Base-by-base conservation (phyloP, 2,329 filamentous ascomycete species). In the Sporothrix globosa region DNA sequence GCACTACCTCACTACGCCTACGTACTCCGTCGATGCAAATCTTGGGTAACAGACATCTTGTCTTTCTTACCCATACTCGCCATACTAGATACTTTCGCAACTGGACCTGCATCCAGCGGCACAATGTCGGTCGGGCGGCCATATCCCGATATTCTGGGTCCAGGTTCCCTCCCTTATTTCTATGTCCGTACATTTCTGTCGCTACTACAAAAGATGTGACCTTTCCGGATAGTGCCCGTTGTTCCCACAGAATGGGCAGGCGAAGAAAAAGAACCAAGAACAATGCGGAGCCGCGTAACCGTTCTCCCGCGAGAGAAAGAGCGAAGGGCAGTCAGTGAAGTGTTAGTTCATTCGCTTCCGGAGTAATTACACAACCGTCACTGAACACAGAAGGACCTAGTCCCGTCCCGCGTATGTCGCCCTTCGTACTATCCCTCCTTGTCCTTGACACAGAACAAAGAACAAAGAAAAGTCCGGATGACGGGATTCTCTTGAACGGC, bases 231-330 rank as follows among this genome's bases (percentile, higher is more conserved):
- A 39, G 58, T 63, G 39, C 4, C 58, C 39, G 13, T 63, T 63
- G 34, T 46, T 44, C n/a, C 39, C 58, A 44, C 58, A 63, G 13
- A 44, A 44, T 14, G 41, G 58, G 39, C 58, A 39, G 58, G 39
- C 39, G 11, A 19, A 63, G 13, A 46, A 61, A 44, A 10, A 27
- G 24, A 63, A 10, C 0, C 24, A 24, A 46, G 9, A 46, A 10
- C 21, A 34, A 19, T 63, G 58, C 58, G 58, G 58, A 46, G 58
- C 58, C 58, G 39, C 58, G 39, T 27, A 27, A 27, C 39, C 34
- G 39, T 17, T 27, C 39, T 63, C 58, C 58, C n/a, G 39, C 58
- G 58, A 46, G 58, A 63, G 21, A 63, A 63, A 46, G 39, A 63
- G 58, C 58, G 58, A 61, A 6, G 19, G n/a, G 3, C 14, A 56